Base-by-base conservation (phyloP, 345 rosid genomes). In the Gossypium herbaceum region DNA sequence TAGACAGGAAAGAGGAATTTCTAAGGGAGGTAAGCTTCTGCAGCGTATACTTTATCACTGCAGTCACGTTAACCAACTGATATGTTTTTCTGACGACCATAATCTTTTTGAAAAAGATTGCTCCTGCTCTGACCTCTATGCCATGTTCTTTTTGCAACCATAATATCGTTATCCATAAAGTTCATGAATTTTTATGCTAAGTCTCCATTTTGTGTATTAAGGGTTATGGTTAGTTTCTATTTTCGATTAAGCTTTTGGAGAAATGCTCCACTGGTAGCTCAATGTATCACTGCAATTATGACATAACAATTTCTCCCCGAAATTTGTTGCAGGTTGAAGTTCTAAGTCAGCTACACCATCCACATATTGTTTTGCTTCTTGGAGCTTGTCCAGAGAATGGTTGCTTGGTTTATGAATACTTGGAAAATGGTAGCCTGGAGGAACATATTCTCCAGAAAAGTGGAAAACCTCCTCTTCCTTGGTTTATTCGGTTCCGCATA, bases 311-410 rank as follows among this genome's bases (percentile, higher is more conserved):
- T 44, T 67, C 43, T 34, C 16, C 24, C 22, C 52, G n/a, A 59
- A 19, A 60, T 41, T 8, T n/a, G 76, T 66, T 81, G 80, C 87
- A 92, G 98, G 88, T 94, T 44, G 90, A 91, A 77, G 89, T 94
- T 78, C 86, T 94, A 68, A 90, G 97, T 87, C 94, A 88, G 83
- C 84, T 92, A 52, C 87, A 80, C 43, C 97, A 94, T 82, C 93
- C 96, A 8, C 87, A 92, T 47, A 78, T 94, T 72, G 91, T 94
- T 76, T 85, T 90, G 86, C 86, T 94, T 57, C 91, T 94, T 16
- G 98, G 98, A 62, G 97, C 96, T 67, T 92, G 98, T 84, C 94
- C 97, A 9, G 96, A 90, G 22, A 89, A 54, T 59, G 88, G 94
- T 47, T 88, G 94, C 71, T 91, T 94, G 75, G 89, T 88, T 22